Percentiles rank a stretch among this genome's conserved stretches.
These are phyloP conservation scores for Metahyphopichia silvanorum DNA, from an alignment of 805 yeast species.

Conservation along the genomic window DNA sequence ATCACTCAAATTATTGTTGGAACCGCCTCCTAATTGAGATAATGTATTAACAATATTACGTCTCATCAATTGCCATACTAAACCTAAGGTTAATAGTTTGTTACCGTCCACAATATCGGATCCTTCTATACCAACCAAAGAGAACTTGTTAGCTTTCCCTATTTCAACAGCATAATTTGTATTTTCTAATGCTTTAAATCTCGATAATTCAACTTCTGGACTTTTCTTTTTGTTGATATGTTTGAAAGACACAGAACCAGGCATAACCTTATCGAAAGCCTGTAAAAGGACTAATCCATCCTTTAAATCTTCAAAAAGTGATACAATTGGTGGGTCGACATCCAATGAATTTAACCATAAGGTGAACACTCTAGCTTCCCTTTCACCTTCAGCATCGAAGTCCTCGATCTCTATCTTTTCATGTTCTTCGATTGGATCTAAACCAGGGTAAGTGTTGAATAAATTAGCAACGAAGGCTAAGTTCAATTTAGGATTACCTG, in stretches of 20 bases:
- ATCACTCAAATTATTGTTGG: slow-evolving; percentile 63
- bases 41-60: slow-evolving; percentile 87
- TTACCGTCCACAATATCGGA: slow-evolving; percentile 95
- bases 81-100: slow-evolving; percentile 81
- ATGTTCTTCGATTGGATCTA: slow-evolving; percentile 88
- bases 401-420: slow-evolving; percentile 95
- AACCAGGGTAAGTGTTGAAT: slow-evolving; percentile 94
- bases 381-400: slow-evolving; percentile 98
- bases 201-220: slow-evolving; percentile 68
- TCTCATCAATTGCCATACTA: slow-evolving; percentile 99
- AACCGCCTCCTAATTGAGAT: slow-evolving; percentile 66
- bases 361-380: slow-evolving; percentile 98
- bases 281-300: slow-evolving; percentile 87
- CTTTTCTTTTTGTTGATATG: slow-evolving; percentile 84
- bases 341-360: slow-evolving; percentile 96
- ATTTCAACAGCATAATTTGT: slow-evolving; percentile 98
- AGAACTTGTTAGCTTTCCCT: slow-evolving; percentile 88
- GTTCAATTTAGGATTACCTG: slow-evolving; percentile 95
- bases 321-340: slow-evolving; percentile 91
- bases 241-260: slow-evolving; percentile 79
- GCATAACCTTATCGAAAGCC: slow-evolving; percentile 93
- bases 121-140: slow-evolving; percentile 97
- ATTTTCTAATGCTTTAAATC: slow-evolving; percentile 95
- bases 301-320: slow-evolving; percentile 88
- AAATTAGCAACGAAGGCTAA: slow-evolving; percentile 96